These are phyloP conservation scores for Pseudofabraea citricarpa DNA, from an alignment of 2,329 filamentous ascomycete species.

Conservation along the genomic window DNA sequence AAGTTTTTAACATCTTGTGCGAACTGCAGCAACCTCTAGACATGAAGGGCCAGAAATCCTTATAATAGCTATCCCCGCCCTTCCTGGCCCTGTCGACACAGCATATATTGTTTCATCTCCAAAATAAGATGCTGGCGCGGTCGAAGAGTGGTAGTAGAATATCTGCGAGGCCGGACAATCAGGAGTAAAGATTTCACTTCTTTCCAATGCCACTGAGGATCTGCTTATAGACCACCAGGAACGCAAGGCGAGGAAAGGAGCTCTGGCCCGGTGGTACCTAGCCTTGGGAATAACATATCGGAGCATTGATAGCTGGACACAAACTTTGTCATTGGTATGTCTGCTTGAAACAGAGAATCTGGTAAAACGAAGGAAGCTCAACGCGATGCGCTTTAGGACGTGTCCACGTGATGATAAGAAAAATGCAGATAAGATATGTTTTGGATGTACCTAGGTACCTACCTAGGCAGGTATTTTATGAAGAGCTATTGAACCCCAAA, in stretches of 20 bases:
- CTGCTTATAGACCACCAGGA: not conserved
- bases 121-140: not conserved
- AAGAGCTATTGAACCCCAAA: not conserved
- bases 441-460: no score
- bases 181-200: no score
- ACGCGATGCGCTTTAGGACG: no score
- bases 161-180: no score
- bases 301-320: conserved; percentile 2
- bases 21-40: conserved; percentile 45
- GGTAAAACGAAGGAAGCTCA: no score
- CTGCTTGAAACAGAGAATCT: no score
- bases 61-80: conserved; percentile 86
- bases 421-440: no score
- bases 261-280: not conserved
- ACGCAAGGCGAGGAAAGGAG: not conserved
- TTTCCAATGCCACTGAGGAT: no score
- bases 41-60: conserved; percentile 79
- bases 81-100: conserved; percentile 78
- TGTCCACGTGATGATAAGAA: no score
- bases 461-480: not conserved
- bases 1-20: conserved; percentile 1
- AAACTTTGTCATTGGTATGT: not conserved
- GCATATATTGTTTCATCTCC: conserved; percentile 75
- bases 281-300: conserved; percentile 1
- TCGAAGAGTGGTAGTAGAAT: no score